These are phyloP conservation scores for Trametes hirsuta DNA, from an alignment of 1,284 basidiomycete species.

Conservation along the genomic window DNA sequence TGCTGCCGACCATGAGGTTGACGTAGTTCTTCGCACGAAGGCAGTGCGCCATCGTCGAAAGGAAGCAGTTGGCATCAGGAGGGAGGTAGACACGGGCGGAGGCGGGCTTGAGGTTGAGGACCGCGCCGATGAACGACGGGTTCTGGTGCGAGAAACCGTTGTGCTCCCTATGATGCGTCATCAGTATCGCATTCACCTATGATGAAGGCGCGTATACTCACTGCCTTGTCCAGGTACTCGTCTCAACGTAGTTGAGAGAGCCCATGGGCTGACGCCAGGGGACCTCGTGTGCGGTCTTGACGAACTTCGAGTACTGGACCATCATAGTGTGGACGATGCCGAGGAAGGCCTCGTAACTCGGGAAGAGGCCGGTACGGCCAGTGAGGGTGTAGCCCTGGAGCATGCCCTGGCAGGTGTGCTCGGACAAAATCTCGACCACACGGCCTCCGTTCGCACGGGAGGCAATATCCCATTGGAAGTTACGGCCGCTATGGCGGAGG, in stretches of 20 bases:
- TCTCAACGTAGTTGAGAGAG: conserved; percentile 86
- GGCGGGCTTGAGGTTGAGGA: conserved; percentile 76
- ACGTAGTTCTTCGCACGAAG: conserved; percentile 83
- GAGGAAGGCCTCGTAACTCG: conserved; percentile 87
- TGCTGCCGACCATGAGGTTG: conserved; percentile 86
- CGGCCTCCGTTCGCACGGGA: conserved; percentile 71
- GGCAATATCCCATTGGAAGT: conserved; percentile 83
- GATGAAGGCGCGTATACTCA: conserved; percentile 2
- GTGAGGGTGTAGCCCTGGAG: conserved; percentile 85
- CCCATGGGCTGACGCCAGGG: conserved; percentile 75
- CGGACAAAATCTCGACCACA: conserved; percentile 86
- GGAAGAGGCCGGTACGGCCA: conserved; percentile 84
- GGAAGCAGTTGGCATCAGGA: conserved; percentile 86
- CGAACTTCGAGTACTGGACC: conserved; percentile 86
- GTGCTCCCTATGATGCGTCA: conserved; percentile 48
- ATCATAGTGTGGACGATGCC: conserved; percentile 81
- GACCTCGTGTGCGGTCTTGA: conserved; percentile 81
- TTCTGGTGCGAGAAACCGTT: conserved; percentile 87
- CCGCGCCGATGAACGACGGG: conserved; percentile 82
- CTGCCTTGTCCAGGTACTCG: conserved; percentile 85
- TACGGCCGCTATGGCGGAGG: conserved; percentile 64
- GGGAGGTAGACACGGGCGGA: conserved; percentile 86
- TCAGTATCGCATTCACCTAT: not conserved
- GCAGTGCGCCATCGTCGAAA: conserved; percentile 83
- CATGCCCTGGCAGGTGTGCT: conserved; percentile 89